Evolutionary conservation across 176 grass and related monocot genomes (phyloP).

Genomic region (Triticum aestivum): DNA sequence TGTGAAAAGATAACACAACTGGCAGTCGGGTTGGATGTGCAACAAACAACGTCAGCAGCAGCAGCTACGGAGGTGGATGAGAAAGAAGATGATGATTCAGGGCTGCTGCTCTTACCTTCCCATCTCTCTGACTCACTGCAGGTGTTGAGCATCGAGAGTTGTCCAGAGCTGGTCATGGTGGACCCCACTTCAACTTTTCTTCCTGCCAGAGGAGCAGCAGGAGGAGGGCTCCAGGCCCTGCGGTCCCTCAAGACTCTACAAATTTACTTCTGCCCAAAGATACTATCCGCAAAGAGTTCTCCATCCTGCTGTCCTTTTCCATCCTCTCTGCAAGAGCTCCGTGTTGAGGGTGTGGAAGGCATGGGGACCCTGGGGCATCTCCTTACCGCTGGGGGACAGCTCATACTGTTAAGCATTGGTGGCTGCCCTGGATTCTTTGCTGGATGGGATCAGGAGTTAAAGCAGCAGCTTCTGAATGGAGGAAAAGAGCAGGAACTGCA

Average conservation of each 20-base stretch:
- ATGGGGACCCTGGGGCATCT: neutral
- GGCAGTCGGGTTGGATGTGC: neutral
- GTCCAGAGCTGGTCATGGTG: neutral
- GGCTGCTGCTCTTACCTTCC: no score
- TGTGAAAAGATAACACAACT: neutral
- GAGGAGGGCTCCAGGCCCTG: neutral
- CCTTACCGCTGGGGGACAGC: no score
- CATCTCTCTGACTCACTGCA: neutral
- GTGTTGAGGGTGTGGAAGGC: rapidly evolving
- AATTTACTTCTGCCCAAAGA: rapidly evolving
- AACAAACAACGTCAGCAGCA: no score
- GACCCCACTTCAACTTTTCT: no score
- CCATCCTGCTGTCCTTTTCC: neutral
- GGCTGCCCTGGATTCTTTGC: no score
- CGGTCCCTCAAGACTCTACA: rapidly evolving
- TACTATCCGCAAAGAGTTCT: neutral
- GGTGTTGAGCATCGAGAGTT: rapidly evolving
- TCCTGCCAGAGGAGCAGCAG: neutral
- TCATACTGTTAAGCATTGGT: rapidly evolving
- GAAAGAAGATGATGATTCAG: no score
- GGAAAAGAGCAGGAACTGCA: no score
- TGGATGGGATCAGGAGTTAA: no score
- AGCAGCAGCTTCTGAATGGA: no score
- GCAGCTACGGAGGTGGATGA: no score
- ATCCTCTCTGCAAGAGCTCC: neutral